phyloP scores from a whole-genome alignment of 2,329 filamentous ascomycete species.

The Fusarium sp. region DNA sequence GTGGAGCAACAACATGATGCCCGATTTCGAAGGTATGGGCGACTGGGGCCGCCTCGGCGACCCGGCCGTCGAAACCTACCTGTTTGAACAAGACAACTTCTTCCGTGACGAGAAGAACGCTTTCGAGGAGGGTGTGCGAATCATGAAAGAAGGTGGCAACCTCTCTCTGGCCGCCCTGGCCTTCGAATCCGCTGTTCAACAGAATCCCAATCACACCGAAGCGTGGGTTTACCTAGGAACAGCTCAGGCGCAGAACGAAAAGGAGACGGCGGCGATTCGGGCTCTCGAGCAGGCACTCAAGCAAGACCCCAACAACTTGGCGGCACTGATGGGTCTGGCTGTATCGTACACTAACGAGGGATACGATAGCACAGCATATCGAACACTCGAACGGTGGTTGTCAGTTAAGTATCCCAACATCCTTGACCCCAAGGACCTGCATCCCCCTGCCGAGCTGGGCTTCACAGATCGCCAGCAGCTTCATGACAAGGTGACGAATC shows the following conservation, averaged over 20 bases:
- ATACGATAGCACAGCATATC: constrained; percentile 96
- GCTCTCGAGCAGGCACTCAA: constrained; percentile 91
- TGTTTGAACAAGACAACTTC: constrained; percentile 94
- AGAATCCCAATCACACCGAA: constrained; percentile 85
- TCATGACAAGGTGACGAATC: constrained; percentile 87
- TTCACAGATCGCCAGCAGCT: constrained; percentile 92
- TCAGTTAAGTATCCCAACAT: constrained; percentile 93
- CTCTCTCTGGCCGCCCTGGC: constrained; percentile 91
- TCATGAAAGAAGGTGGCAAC: constrained; percentile 93
- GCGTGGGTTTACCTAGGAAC: constrained; percentile 94
- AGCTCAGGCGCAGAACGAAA: constrained; percentile 97
- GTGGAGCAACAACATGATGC: constrained; percentile 71
- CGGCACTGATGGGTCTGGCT: constrained; percentile 92
- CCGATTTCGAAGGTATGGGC: constrained; percentile 69
- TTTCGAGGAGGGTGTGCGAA: constrained; percentile 91
- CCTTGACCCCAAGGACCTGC: constrained; percentile 75
- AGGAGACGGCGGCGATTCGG: constrained; percentile 94
- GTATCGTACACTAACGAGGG: constrained; percentile 99
- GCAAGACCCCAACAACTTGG: constrained; percentile 84
- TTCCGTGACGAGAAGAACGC: constrained; percentile 84
- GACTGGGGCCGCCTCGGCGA: constrained; percentile 75
- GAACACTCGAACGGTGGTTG: constrained; percentile 95
- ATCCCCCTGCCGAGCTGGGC: constrained; percentile 82
- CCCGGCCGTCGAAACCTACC: constrained; percentile 84
- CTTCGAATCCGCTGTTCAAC: constrained; percentile 94